These are phyloP conservation scores for Cornus controversa DNA, from an alignment of 148 eudicot genomes.

Conservation along the genomic window DNA sequence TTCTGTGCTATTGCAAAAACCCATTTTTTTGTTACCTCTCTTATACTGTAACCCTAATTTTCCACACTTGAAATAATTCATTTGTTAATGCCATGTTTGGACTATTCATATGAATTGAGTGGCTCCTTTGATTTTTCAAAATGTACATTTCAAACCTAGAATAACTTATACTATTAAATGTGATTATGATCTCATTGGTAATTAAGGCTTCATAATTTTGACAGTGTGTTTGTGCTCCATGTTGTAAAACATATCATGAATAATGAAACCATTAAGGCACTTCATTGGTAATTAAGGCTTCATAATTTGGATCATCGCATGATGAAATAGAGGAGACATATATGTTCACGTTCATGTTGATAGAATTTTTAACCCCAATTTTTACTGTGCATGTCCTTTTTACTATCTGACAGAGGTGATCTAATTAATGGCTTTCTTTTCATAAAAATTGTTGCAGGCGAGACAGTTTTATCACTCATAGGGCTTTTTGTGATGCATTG, in stretches of 20 bases:
- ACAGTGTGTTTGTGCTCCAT: too few species aligned
- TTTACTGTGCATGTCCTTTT: not conserved
- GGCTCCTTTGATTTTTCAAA: not conserved
- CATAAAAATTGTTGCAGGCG: slow-evolving; percentile 35
- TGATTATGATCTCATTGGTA: too few species aligned
- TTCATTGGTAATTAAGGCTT: too few species aligned
- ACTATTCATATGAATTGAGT: not conserved
- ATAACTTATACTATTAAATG: too few species aligned
- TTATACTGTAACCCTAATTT: not conserved
- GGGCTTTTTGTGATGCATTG: slow-evolving; percentile 74
- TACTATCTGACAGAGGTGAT: not conserved
- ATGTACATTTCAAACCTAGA: not conserved
- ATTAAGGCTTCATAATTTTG: too few species aligned
- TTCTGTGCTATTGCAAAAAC: not conserved
- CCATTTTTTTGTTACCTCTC: not conserved
- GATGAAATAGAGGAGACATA: too few species aligned
- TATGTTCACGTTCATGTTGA: too few species aligned
- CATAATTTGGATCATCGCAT: too few species aligned
- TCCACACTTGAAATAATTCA: not conserved
- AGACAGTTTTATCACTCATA: slow-evolving; percentile 72
- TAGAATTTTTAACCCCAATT: not conserved
- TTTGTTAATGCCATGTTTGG: not conserved
- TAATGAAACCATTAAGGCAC: too few species aligned
- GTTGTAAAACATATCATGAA: too few species aligned
- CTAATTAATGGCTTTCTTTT: not conserved